phyloP scores from a whole-genome alignment of 2,329 filamentous ascomycete genomes.

The Hymenoscyphus fructigenus region DNA sequence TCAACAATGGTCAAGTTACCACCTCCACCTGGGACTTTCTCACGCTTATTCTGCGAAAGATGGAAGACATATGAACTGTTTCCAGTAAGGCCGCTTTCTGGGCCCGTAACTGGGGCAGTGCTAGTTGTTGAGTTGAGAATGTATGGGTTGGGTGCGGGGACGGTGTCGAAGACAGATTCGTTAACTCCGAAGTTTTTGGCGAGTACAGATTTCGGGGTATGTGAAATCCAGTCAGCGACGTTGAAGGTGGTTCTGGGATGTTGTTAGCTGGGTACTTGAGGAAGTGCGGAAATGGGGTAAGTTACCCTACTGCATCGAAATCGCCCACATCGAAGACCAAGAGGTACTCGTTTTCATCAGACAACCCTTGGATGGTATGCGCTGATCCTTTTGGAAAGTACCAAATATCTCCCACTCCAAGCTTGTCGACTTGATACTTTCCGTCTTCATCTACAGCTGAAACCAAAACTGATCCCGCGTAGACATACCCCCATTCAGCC shows the following conservation, averaged over 20 bases:
- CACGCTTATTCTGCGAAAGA: conserved; percentile 42
- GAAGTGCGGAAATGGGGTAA: background rate
- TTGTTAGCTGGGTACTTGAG: background rate
- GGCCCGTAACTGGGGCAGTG: conserved; percentile 52
- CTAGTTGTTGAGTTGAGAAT: background rate
- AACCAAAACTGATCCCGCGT: conserved; percentile 55
- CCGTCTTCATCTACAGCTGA: conserved; percentile 64
- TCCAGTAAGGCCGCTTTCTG: conserved; percentile 50
- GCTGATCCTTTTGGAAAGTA: conserved; percentile 67
- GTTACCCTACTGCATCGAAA: background rate
- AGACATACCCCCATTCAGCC: conserved; percentile 68
- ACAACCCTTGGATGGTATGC: conserved; percentile 62
- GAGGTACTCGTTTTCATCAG: conserved; percentile 58
- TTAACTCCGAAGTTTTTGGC: conserved; percentile 69
- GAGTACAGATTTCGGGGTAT: conserved; percentile 62
- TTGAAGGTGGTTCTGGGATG: conserved; percentile 62
- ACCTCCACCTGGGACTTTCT: conserved; percentile 51
- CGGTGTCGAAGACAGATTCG: conserved; percentile 55
- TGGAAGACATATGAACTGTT: conserved; percentile 65
- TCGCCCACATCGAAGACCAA: background rate
- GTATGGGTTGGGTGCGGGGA: conserved; percentile 43
- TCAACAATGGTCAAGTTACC: conserved; percentile 65
- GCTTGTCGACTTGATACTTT: conserved; percentile 51
- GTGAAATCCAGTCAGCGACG: conserved; percentile 67
- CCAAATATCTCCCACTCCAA: conserved; percentile 64